Evolutionary conservation across 768 basidiomycete species (phyloP).

Genomic region (Piloderma croceum): DNA sequence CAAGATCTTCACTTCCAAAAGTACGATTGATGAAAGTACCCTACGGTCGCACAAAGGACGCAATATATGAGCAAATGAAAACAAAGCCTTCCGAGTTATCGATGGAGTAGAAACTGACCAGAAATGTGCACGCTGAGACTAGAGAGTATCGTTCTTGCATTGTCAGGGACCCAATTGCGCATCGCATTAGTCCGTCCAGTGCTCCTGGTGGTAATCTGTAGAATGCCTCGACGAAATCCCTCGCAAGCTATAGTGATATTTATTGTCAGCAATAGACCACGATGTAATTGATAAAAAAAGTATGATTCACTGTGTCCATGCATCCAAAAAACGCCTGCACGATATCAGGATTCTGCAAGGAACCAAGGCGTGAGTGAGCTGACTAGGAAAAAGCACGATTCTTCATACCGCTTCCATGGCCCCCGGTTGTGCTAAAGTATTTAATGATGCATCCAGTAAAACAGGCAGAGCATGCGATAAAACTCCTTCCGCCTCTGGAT

Average conservation of each 20-base stretch:
- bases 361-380: background rate
- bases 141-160: constrained; percentile 84
- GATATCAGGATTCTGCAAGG: constrained; percentile 77
- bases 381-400: constrained; percentile 23
- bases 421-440: constrained; percentile 46
- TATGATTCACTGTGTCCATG: constrained; percentile 59
- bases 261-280: background rate
- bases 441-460: constrained; percentile 54
- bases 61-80: constrained; percentile 1
- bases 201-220: constrained; percentile 58
- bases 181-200: constrained; percentile 64
- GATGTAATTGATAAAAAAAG: background rate
- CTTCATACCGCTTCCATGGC: constrained; percentile 75
- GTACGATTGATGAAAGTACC: constrained; percentile 62
- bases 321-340: constrained; percentile 86
- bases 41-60: constrained; percentile 29
- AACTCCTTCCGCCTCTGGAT: constrained; percentile 49
- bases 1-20: constrained; percentile 56
- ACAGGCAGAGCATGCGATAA: constrained; percentile 51
- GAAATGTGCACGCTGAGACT: constrained; percentile 73
- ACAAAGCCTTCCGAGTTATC: background rate
- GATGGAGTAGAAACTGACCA: constrained; percentile 45
- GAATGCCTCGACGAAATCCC: constrained; percentile 56
- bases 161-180: constrained; percentile 58
- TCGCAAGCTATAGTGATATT: constrained; percentile 32